A percentile compares a stretch with the other conserved stretches of the same genome.
Evolutionary conservation across 2,329 filamentous ascomycete species (phyloP).

Genomic region (Albophoma yamanashiensis): DNA sequence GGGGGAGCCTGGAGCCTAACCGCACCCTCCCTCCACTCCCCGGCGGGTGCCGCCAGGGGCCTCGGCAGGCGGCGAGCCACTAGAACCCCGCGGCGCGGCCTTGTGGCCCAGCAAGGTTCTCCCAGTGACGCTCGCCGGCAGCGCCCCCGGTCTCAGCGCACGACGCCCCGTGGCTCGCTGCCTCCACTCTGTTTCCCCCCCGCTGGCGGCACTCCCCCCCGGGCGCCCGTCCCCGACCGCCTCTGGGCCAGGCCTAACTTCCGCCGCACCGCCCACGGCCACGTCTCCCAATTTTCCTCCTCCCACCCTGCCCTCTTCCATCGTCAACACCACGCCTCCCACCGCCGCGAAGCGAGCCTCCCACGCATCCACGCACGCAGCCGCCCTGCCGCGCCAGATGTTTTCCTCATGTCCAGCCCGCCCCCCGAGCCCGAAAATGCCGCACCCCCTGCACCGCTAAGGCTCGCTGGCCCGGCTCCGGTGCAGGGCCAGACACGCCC

Average conservation of each 20-base stretch:
- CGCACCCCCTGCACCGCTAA: constrained; percentile 37
- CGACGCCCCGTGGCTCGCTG: neutral
- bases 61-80: constrained; percentile 10
- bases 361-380: constrained; percentile 6
- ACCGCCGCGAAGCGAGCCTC: constrained; percentile 11
- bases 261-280: neutral
- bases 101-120: constrained; percentile 15
- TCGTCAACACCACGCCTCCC: constrained; percentile 10
- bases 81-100: constrained; percentile 17
- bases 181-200: neutral
- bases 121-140: neutral
- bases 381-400: constrained; percentile 34
- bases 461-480: constrained; percentile 9
- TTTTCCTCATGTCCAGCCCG: constrained; percentile 47
- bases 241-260: neutral
- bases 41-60: neutral
- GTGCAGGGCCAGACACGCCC: constrained; percentile 4
- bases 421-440: constrained; percentile 41
- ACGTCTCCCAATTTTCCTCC: constrained; percentile 4
- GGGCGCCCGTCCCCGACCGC: neutral
- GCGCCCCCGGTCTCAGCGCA: neutral
- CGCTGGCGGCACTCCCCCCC: neutral
- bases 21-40: neutral
- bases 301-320: constrained; percentile 4
- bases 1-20: neutral